These are phyloP conservation scores for Plenodomus lindquistii DNA, from an alignment of 2,329 filamentous ascomycete genomes.

Conservation along the genomic window DNA sequence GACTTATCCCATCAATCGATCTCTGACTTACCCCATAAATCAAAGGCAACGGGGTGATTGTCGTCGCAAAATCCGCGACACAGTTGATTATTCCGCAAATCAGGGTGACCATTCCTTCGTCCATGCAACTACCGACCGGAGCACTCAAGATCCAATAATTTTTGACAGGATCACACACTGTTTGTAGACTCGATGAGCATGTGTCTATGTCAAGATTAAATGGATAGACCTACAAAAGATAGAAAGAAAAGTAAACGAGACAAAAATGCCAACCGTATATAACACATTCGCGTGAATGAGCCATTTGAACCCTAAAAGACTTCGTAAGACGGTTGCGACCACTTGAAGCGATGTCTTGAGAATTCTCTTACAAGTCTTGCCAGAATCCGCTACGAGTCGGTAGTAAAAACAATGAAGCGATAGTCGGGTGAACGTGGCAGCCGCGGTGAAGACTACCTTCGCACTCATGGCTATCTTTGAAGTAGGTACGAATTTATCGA, in stretches of 20 bases:
- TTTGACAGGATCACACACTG: conserved; percentile 45
- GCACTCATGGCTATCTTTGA: conserved; percentile 48
- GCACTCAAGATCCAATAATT: conserved; percentile 49
- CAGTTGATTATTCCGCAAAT: conserved; percentile 49
- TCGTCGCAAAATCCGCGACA: conserved; percentile 48
- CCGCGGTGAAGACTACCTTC: conserved; percentile 48
- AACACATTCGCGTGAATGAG: conserved; percentile 45
- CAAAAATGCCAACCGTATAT: conserved; percentile 44
- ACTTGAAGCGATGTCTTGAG: background rate
- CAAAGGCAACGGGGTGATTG: conserved; percentile 50
- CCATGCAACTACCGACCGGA: conserved; percentile 39
- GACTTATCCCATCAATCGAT: background rate
- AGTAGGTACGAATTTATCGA: conserved; percentile 22
- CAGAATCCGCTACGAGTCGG: conserved; percentile 48
- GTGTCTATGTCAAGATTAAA: background rate
- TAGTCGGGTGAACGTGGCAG: conserved; percentile 49
- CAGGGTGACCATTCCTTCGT: conserved; percentile 48
- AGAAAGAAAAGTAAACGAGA: conserved; percentile 41
- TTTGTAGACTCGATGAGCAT: background rate
- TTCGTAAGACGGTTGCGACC: background rate
- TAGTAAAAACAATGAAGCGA: conserved; percentile 54
- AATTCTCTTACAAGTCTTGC: conserved; percentile 19
- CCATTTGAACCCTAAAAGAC: conserved; percentile 42
- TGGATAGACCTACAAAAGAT: conserved; percentile 35
- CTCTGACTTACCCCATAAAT: conserved; percentile 36